phyloP scores from a whole-genome alignment of 345 rosid genomes.

The Noccaea bulbosa region DNA sequence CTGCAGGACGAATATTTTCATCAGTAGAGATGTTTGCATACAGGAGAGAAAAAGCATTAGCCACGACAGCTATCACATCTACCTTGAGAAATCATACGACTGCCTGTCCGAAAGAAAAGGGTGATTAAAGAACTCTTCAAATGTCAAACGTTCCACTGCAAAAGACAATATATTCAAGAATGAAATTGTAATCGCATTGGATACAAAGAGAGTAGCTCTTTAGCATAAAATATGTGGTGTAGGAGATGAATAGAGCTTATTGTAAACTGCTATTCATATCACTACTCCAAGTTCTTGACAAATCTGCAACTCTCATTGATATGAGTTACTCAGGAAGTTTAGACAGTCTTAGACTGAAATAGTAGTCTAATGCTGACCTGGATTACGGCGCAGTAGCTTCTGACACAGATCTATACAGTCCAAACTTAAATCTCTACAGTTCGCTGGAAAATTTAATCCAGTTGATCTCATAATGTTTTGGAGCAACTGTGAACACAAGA shows the following conservation, averaged over 20 bases:
- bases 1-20: slow-evolving; percentile 48
- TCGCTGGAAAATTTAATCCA: slow-evolving; percentile 75
- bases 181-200: slow-evolving; percentile 4
- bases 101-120: slow-evolving; percentile 66
- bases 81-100: slow-evolving; percentile 65
- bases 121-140: slow-evolving; percentile 95
- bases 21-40: slow-evolving; percentile 38
- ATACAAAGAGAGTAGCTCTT: slow-evolving; percentile 20
- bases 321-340: slow-evolving; percentile 1
- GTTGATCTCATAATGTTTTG: slow-evolving; percentile 86
- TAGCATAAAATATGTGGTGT: background rate
- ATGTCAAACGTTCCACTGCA: slow-evolving; percentile 91
- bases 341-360: slow-evolving; percentile 18
- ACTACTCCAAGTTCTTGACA: slow-evolving; percentile 9
- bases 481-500: slow-evolving; percentile 69
- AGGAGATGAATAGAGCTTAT: slow-evolving; percentile 4
- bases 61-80: slow-evolving; percentile 29
- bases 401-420: slow-evolving; percentile 88
- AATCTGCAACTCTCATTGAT: slow-evolving; percentile 7
- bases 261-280: background rate
- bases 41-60: slow-evolving; percentile 1
- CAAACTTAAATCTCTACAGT: slow-evolving; percentile 58
- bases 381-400: slow-evolving; percentile 84
- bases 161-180: slow-evolving; percentile 33
- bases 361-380: slow-evolving; percentile 58